Percentiles rank a stretch among this genome's conserved stretches.
phyloP scores from a whole-genome alignment of 768 basidiomycete species.

The Chlorophyllum brunneum region DNA sequence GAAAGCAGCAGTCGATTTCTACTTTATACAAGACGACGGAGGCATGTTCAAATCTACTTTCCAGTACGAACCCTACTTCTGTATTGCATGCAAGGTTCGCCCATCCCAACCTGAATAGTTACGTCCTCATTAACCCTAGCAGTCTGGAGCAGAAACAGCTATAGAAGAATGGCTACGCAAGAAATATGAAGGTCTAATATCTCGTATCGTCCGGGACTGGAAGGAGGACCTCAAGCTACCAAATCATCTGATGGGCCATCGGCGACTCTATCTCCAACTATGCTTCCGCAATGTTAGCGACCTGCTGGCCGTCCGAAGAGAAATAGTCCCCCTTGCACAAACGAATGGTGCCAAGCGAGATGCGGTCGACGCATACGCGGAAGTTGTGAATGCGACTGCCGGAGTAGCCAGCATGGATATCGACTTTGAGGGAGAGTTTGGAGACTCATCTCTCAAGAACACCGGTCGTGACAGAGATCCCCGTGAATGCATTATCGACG shows the following conservation, averaged over 20 bases:
- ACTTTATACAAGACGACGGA: conserved; percentile 97
- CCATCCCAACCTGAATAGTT: background rate
- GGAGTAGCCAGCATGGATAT: conserved; percentile 57
- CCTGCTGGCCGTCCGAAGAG: conserved; percentile 81
- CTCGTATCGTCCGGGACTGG: conserved; percentile 70
- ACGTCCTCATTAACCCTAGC: conserved; percentile 6
- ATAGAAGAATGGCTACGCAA: conserved; percentile 97
- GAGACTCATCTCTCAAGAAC: conserved; percentile 38
- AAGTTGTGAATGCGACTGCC: conserved; percentile 83
- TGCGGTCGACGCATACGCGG: conserved; percentile 96
- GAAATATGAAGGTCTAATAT: conserved; percentile 85
- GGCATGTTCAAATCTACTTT: conserved; percentile 93
- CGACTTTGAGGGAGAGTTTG: conserved; percentile 60
- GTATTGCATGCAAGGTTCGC: conserved; percentile 85
- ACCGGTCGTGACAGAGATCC: conserved; percentile 66
- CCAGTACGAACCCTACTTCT: conserved; percentile 93
- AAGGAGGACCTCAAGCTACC: conserved; percentile 96
- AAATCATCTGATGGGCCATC: conserved; percentile 96
- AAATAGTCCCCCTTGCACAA: conserved; percentile 84
- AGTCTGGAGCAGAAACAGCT: conserved; percentile 82
- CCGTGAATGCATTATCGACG: conserved; percentile 89
- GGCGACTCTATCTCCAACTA: conserved; percentile 82
- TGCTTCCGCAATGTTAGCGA: conserved; percentile 93
- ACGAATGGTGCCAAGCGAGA: conserved; percentile 90
- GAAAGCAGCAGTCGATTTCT: conserved; percentile 89